These are phyloP conservation scores for Blumeria graminis DNA, from an alignment of 2,329 filamentous ascomycete genomes.

Conservation along the genomic window DNA sequence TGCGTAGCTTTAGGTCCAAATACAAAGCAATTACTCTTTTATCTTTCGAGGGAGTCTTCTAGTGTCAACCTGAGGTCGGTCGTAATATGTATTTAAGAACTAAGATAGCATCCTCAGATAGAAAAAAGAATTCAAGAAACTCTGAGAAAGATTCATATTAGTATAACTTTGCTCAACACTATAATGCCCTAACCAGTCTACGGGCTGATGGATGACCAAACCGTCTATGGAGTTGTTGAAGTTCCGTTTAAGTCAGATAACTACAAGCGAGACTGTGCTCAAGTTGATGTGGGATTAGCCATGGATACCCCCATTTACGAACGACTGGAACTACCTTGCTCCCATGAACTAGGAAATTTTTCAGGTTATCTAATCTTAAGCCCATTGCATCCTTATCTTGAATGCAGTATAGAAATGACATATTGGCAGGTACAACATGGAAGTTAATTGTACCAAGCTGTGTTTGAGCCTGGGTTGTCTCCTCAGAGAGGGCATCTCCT, in stretches of 20 bases:
- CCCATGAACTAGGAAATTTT: background rate
- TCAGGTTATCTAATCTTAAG: background rate
- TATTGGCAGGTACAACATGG: no score
- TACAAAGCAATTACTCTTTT: no score
- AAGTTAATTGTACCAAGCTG: no score
- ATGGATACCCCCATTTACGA: background rate
- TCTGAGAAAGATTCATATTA: no score
- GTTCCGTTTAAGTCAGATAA: background rate
- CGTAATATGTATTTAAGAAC: no score
- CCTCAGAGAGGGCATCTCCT: background rate
- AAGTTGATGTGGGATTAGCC: background rate
- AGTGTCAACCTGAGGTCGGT: no score
- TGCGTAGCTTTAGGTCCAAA: no score
- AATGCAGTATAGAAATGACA: background rate
- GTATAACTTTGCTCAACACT: no score
- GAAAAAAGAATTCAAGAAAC: no score
- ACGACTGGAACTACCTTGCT: slow-evolving; percentile 1
- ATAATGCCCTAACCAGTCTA: background rate
- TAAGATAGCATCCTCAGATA: no score
- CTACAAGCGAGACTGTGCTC: background rate
- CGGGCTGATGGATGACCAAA: background rate
- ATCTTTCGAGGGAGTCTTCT: no score
- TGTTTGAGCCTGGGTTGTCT: no score
- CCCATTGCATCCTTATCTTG: background rate
- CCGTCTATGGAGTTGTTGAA: background rate